Evolutionary conservation across 331 rosid species (phyloP), one percentile per base, ranked within the genome.

Genomic region (Quercus phellos): DNA sequence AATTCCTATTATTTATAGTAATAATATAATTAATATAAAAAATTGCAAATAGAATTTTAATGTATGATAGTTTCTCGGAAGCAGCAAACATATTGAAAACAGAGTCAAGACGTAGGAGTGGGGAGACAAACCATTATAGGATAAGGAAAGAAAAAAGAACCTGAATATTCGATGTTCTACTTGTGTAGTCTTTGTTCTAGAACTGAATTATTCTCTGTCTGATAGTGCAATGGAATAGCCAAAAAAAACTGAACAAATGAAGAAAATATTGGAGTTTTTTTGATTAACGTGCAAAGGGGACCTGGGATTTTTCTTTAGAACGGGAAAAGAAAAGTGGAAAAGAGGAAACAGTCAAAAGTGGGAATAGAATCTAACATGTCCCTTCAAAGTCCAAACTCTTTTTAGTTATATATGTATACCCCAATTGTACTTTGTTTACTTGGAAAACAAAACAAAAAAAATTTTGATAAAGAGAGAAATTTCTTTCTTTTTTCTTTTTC

Each of bases 281-380:
- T 43, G 76, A 66, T 74, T 80, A 55, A 85, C 83, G 88, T 82
- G 84, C 75, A 85, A 81, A 75, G 76, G 46, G 82, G 81, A 34
- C 22, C 21, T 75, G 54, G 80, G 77, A 76, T 73, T 73, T 87
- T 74, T 77, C 76, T 69, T 61, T 70, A 70, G 58, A 18, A 67
- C 30, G 32, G 74, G 51, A 54, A 71, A 29, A 51, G 50, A 46
- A 38, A 1, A 34, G 6, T 5, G 4, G 24, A 16, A 14, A 22
- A 81, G 80, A 27, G 30, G 81, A 84, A 80, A 67, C 72, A 82
- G 93, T 89, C 90, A 89, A 89, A 84, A 68, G 32, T 53, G 42
- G 74, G 60, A 55, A 69, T 74, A 79, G 85, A 86, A 85, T 84
- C 85, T 88, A 10, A 71, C 74, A 82, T 64, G 84, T 76, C 82